Percentiles rank a stretch among this genome's conserved stretches.
Evolutionary conservation across 2,329 filamentous ascomycete species (phyloP).

Genomic region (Cercospora beticola): DNA sequence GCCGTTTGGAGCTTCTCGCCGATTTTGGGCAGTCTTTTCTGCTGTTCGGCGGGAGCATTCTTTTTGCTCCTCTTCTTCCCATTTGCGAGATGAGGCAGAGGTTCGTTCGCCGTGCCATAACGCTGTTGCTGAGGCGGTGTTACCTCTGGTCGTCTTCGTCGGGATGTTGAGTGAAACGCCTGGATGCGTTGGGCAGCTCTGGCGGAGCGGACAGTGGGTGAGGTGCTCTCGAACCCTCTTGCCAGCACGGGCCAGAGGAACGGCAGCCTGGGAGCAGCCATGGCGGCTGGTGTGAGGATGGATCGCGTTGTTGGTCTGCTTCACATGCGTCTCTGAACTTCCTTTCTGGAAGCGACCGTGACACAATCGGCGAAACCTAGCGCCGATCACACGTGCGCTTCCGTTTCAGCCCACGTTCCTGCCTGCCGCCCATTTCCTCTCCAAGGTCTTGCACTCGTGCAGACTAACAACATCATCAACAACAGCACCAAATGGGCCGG

Average conservation of each 20-base stretch:
- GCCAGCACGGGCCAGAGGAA: slow-evolving; percentile 51
- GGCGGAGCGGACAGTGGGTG: slow-evolving; percentile 28
- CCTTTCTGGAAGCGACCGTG: not conserved
- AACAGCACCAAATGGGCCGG: not conserved
- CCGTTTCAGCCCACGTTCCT: not conserved
- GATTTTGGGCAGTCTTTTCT: slow-evolving; percentile 32
- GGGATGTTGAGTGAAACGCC: slow-evolving; percentile 37
- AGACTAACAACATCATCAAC: not conserved
- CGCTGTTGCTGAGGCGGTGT: slow-evolving; percentile 36
- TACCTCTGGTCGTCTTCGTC: slow-evolving; percentile 34
- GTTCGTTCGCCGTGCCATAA: slow-evolving; percentile 52
- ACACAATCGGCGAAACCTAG: slow-evolving; percentile 3
- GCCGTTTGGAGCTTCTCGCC: slow-evolving; percentile 33
- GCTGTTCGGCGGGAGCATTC: slow-evolving; percentile 15
- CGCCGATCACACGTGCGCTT: slow-evolving; percentile 4
- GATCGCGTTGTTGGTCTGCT: not conserved
- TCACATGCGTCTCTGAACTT: slow-evolving; percentile 4
- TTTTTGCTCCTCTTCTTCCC: slow-evolving; percentile 30
- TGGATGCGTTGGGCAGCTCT: slow-evolving; percentile 30
- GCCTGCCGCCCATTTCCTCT: not conserved
- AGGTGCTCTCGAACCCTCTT: slow-evolving; percentile 33
- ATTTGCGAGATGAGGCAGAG: slow-evolving; percentile 41
- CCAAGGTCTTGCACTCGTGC: not conserved
- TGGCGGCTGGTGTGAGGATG: slow-evolving; percentile 24
- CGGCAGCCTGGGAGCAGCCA: slow-evolving; percentile 47